These are phyloP conservation scores for Ganoderma sinense DNA, from an alignment of 1,284 basidiomycete genomes.

Conservation along the genomic window DNA sequence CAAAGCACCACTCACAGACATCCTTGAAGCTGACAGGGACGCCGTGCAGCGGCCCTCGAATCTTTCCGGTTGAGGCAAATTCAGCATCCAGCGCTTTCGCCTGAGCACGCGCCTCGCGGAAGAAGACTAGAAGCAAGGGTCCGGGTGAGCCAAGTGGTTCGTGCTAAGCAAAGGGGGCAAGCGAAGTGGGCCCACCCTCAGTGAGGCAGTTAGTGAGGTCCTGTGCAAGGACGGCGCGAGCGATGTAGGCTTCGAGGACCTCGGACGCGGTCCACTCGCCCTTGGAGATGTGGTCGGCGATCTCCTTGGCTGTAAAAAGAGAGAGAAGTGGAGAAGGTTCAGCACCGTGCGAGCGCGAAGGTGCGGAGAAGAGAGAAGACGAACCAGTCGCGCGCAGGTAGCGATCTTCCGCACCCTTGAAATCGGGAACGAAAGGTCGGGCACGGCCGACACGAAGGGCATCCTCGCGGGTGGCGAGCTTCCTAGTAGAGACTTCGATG, in stretches of 20 bases:
- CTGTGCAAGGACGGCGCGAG: slow-evolving; percentile 71
- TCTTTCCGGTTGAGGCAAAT: slow-evolving; percentile 62
- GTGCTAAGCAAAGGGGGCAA: not conserved
- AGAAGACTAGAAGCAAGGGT: slow-evolving; percentile 61
- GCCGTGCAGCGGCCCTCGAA: slow-evolving; percentile 82
- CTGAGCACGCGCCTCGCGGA: slow-evolving; percentile 67
- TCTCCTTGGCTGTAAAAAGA: slow-evolving; percentile 58
- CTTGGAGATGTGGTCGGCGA: slow-evolving; percentile 62
- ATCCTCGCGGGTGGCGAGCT: slow-evolving; percentile 43
- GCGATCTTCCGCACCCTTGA: slow-evolving; percentile 21
- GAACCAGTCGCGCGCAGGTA: slow-evolving; percentile 40
- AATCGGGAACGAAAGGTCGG: slow-evolving; percentile 28
- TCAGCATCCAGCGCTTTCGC: slow-evolving; percentile 73
- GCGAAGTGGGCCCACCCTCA: slow-evolving; percentile 58
- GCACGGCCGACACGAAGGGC: slow-evolving; percentile 36
- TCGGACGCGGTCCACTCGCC: slow-evolving; percentile 77
- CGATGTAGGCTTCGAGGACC: slow-evolving; percentile 79
- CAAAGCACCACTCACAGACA: slow-evolving; percentile 52
- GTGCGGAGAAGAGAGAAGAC: slow-evolving; percentile 8
- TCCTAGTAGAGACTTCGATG: slow-evolving; percentile 38
- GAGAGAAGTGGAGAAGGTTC: not conserved
- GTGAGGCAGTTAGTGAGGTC: slow-evolving; percentile 78
- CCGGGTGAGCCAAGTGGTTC: not conserved
- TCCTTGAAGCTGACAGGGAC: slow-evolving; percentile 86
- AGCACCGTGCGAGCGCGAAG: slow-evolving; percentile 12